phyloP scores from a whole-genome alignment of 768 basidiomycete genomes.

The Boletus pseudo-olivaceus region DNA sequence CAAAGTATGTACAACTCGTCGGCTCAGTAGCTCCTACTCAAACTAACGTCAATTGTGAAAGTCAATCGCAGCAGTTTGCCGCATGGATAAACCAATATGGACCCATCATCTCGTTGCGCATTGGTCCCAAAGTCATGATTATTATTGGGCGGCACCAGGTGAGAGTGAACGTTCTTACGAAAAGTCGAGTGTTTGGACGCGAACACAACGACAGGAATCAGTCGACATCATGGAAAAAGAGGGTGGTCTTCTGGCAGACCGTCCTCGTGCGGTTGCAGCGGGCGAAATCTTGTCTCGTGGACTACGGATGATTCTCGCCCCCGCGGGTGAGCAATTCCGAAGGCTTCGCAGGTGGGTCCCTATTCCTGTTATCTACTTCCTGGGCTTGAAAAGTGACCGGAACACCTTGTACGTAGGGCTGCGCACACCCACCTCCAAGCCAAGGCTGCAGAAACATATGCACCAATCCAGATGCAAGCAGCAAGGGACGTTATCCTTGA shows the following conservation, averaged over 20 bases:
- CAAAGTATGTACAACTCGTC: slow-evolving; percentile 18
- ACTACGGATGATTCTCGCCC: slow-evolving; percentile 53
- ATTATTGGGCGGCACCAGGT: slow-evolving; percentile 39
- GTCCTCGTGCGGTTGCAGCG: slow-evolving; percentile 53
- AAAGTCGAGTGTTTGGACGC: not conserved
- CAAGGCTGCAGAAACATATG: slow-evolving; percentile 47
- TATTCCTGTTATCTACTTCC: not conserved
- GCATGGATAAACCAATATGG: slow-evolving; percentile 62
- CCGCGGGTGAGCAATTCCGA: slow-evolving; percentile 56
- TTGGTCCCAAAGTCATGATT: slow-evolving; percentile 38
- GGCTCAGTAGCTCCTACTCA: not conserved
- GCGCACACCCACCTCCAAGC: slow-evolving; percentile 58
- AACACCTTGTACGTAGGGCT: slow-evolving; percentile 35
- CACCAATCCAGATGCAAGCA: slow-evolving; percentile 42
- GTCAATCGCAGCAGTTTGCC: slow-evolving; percentile 43
- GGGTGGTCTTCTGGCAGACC: slow-evolving; percentile 53
- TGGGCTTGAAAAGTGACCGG: not conserved
- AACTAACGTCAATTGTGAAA: not conserved
- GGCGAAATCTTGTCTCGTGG: slow-evolving; percentile 60
- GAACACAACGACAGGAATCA: slow-evolving; percentile 40
- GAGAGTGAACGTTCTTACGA: not conserved
- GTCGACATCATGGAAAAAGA: slow-evolving; percentile 67
- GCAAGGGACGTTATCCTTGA: slow-evolving; percentile 32
- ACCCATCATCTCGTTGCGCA: slow-evolving; percentile 52
- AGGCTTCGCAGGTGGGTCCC: slow-evolving; percentile 51